Base-by-base conservation (phyloP, 1,284 basidiomycete species). In the Cryptococcus amylolentus region DNA sequence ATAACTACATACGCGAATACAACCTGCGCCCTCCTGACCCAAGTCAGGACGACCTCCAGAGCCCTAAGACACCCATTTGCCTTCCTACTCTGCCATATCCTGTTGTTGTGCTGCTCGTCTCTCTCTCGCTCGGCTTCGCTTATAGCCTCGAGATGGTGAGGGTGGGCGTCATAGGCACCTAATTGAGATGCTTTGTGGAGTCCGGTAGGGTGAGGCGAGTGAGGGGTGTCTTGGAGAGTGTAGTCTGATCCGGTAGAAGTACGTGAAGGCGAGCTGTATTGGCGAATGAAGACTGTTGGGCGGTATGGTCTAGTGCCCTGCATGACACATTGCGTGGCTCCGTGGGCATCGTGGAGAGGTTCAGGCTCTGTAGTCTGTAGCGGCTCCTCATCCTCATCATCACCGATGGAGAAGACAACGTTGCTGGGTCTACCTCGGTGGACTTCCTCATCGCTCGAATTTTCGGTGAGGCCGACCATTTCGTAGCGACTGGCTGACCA, bases 201-300 rank as follows among this genome's bases (percentile, higher is more conserved):
- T 31, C 58, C 27, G 4, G 42, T 43, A 8, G 60, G 57, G 2
- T 56, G 53, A 14, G 65, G 59, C 9, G 63, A 61, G 51, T 73
- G 65, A 12, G 76, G 64, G 1, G 71, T 48, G 41, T 84, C 83
- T 51, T 83, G 81, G 3, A 89, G 78, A 0, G 85, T 87, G 50
- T 86, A 84, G n/a, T 87, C 83, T 0, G 87, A 89, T 54, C 83
- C 82, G 23, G 68, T 75, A 42, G 54, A 80, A 68, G 44, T 65
- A 63, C 55, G 64, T 59, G 18, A 81, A 78, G 18, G 81, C 81
- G 80, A 77, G 1, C 69, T 52, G 54, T 52, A 58, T 37, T 60
- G 51, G 35, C 58, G 57, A 20, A 55, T 45, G 16, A 56, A 48
- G n/a, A 52, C 49, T 20, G 51, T 53, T 20, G 57, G 57, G 49